Base-by-base conservation (phyloP, 2,329 filamentous ascomycete species). In the Apiospora aurea region DNA sequence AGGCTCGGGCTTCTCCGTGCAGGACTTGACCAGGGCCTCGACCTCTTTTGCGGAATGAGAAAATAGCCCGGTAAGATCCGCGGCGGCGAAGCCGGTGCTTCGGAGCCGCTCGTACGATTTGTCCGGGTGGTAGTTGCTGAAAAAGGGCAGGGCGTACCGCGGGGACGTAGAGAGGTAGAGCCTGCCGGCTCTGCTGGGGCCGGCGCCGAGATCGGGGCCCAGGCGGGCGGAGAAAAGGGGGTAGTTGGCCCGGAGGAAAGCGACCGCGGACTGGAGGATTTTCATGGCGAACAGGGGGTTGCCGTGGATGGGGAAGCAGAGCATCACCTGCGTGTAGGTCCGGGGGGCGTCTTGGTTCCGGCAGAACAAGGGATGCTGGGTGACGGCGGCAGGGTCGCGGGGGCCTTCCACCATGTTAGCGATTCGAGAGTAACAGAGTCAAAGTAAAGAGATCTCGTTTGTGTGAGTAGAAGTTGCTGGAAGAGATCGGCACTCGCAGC, bases 301-400 rank as follows among this genome's bases (percentile, higher is more conserved):
- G 47, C 34, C 34, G 5, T 49, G 21, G 47, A 21, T 4, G 10
- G 38, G 67, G 57, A 21, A 73, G 57, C 6, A 57, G 34, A 43
- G 70, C 69, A 73, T 41, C 72, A 16, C 44, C 51, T 74, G 72
- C 24, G 70, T 71, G 11, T 70, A 69, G 29, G 41, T 57, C 29
- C 74, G 72, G 73, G 73, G 73, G 24, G 71, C 69, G 26, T 75
- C 71, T 7, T 73, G 66, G 61, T 75, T 72, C 38, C 72, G 24
- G n/a, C 72, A 73, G 11, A 73, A 41, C 47, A 72, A 34, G 21
- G 13, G 71, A 38, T 67, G 26, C 11, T 51, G 10, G 34, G 2
- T 44, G 18, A n/a, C 7, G 38, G 51, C 8, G 14, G 74, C 69
- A 5, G 74, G 61, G 7, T 51, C 44, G n/a, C 46, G 5, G 34